Base-by-base conservation (phyloP, 2,329 filamentous ascomycete genomes). In the Aspergillus intermedius region DNA sequence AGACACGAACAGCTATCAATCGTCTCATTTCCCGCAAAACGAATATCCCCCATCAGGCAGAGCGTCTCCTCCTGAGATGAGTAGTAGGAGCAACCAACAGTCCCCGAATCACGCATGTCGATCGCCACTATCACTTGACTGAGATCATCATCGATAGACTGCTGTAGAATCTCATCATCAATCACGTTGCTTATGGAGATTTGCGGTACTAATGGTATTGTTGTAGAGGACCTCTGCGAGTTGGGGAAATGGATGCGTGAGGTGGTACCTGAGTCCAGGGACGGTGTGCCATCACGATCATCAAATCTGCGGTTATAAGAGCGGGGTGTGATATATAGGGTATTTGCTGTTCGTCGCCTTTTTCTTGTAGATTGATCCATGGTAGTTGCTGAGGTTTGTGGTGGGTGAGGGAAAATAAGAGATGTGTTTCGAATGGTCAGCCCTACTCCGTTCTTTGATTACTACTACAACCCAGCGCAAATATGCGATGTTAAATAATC, bases 51-150 rank as follows among this genome's bases (percentile, higher is more conserved):
- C 62, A 94, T 83, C 40, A 95, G 75, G 50, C 80, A 85, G 3
- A 96, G 68, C 32, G 77, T 81, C 59, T 87, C 83, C 35, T 89
- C 81, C 22, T 77, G 71, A 5, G 84, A 82, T 42, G 84, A 74
- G 62, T 91, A 95, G 62, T 91, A 95, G 42, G 88, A 85, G 65
- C 90, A 96, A 0, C 91, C 91, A 15, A 95, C 76, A 0, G 78
- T 83, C 1, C 80, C 82, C 25, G 80, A 78, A n/a, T 83, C 78
- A 53, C 78, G 82, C 64, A 91, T 76, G 50, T 94, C 83, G 21
- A 95, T 73, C 1, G 88, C 87, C 82, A 95, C 88, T 49, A 95
- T 78, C 22, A 89, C 70, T 61, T 93, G 87, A 48, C 80, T 78
- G 34, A 83, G 62, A 0, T 84, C 80, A 32, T 75, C 72, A 32